These are phyloP conservation scores for Pleurostoma richardsiae DNA, from an alignment of 2,329 filamentous ascomycete species.

Conservation along the genomic window DNA sequence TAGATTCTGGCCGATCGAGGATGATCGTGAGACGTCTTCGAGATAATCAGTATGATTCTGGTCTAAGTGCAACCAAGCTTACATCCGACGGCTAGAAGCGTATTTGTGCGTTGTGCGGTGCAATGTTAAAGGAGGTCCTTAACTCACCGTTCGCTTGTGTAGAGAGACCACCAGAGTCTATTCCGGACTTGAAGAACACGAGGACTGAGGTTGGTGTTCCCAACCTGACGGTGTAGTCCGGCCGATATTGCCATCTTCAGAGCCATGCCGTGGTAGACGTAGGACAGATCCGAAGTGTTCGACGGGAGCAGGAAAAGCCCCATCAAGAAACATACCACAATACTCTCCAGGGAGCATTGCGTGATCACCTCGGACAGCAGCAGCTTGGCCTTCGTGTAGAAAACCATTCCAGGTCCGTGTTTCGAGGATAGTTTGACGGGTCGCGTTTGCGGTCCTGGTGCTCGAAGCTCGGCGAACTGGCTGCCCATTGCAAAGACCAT, in stretches of 20 bases:
- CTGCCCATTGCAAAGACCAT: constrained; percentile 1
- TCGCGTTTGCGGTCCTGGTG: neutral
- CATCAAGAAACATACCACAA: neutral
- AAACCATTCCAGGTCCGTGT: neutral
- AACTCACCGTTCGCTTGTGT: neutral
- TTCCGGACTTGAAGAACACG: constrained; percentile 1
- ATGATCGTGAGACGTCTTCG: too few species aligned
- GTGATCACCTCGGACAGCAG: neutral
- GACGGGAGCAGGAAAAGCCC: neutral
- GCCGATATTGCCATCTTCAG: neutral
- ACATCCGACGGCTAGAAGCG: too few species aligned
- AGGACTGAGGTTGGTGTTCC: neutral
- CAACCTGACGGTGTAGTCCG: constrained; percentile 1
- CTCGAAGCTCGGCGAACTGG: neutral
- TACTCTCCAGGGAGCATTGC: neutral
- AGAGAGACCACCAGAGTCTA: constrained; percentile 1
- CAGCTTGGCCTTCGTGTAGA: neutral
- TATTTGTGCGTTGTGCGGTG: too few species aligned
- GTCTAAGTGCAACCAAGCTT: too few species aligned
- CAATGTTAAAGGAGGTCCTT: too few species aligned
- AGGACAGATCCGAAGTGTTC: neutral
- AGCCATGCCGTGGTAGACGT: neutral
- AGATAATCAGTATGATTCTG: too few species aligned
- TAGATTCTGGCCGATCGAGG: too few species aligned
- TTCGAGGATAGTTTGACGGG: neutral